Percentiles rank a stretch among this genome's conserved stretches.
These are phyloP conservation scores for Naumovozyma baii DNA, from an alignment of 805 yeast species.

Conservation along the genomic window DNA sequence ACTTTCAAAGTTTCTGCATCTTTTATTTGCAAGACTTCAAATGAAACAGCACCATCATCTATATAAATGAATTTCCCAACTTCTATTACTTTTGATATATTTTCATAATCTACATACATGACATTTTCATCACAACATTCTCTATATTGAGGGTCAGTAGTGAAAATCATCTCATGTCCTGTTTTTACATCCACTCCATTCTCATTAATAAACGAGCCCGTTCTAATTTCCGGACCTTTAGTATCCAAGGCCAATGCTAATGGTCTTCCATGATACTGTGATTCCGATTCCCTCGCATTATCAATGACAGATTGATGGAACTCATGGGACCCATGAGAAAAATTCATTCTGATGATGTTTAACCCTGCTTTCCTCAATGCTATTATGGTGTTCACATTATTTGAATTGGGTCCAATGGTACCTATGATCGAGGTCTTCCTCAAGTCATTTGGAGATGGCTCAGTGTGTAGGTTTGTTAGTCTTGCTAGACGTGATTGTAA, in stretches of 20 bases:
- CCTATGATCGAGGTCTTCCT: conserved; percentile 97
- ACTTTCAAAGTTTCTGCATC: conserved; percentile 79
- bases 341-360: conserved; percentile 97
- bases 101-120: conserved; percentile 89
- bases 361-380: conserved; percentile 93
- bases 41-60: conserved; percentile 96
- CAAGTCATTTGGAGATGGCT: conserved; percentile 54
- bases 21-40: conserved; percentile 76
- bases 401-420: conserved; percentile 98
- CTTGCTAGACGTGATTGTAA: conserved; percentile 52
- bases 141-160: conserved; percentile 79
- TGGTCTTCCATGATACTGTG: conserved; percentile 87
- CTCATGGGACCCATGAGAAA: conserved; percentile 95
- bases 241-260: conserved; percentile 97
- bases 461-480: conserved; percentile 66
- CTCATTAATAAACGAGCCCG: conserved; percentile 82
- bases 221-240: conserved; percentile 99
- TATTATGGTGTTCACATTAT: conserved; percentile 72
- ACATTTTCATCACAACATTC: conserved; percentile 62
- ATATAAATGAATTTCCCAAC: conserved; percentile 85
- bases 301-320: conserved; percentile 96
- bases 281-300: conserved; percentile 91
- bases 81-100: conserved; percentile 88
- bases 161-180: conserved; percentile 83
- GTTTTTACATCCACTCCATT: conserved; percentile 75